Evolutionary conservation across 202 grass and related monocot genomes (phyloP), one percentile per base, ranked within the genome.

Genomic region (Setaria italica): DNA sequence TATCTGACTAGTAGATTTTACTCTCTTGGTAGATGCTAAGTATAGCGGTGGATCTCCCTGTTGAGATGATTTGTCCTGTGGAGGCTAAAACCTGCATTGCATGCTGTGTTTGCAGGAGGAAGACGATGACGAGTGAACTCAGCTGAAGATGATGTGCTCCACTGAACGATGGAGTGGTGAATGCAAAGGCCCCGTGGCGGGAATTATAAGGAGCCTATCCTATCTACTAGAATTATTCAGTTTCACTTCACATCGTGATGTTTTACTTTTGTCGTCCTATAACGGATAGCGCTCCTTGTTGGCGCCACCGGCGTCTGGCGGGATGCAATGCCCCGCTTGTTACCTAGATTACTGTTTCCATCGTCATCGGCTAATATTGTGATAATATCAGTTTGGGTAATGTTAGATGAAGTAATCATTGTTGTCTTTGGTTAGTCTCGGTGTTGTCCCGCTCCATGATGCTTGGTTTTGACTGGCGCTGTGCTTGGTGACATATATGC

Each of bases 381-480:
- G 80, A 80, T 89, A 83, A 92, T 89, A 72, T 92, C 90, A 83
- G 84, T 86, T 84, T 92, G 87, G 77, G 85, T 85, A 91, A 91
- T 91, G 85, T 53, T 91, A 87, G 85, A 85, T 81, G 39, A 70
- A 84, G 16, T 55, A 34, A 34, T 43, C 65, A 1, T 17, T 55
- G 4, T 4, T 19, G 7, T 15, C 13, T 41, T 41, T 41, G 39
- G 39, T 41, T 41, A 0, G 39, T 41, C 39, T 41, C 39, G 4
- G 0, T 41, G 39, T 41, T 41, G 39, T 6, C 39, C 39, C 1
- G 39, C 39, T 41, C 39, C 5, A 41, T 6, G 39, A 41, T 6
- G 39, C 39, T 41, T 41, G 39, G 39, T 39, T 39, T 39, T 39
- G 37, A 4, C 37, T 39, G 37, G 37, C 4, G 37, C 4, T 39